phyloP scores from a whole-genome alignment of 495 filamentous ascomycete genomes.

The Talaromyces stipitatus region DNA sequence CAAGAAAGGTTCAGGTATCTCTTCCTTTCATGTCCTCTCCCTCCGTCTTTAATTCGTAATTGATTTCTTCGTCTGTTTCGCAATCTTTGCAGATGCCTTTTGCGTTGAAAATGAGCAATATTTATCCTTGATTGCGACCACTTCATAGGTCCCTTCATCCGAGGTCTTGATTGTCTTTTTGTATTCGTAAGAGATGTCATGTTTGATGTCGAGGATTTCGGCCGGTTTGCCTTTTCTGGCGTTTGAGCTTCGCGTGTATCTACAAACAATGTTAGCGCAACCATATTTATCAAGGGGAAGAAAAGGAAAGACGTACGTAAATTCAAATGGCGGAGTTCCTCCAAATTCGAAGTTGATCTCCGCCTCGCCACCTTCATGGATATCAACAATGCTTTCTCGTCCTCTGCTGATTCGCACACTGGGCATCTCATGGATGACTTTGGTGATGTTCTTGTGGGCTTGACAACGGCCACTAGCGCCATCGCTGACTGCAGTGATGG shows the following conservation, averaged over 20 bases:
- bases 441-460: constrained; percentile 64
- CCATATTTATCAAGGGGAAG: neutral
- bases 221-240: constrained; percentile 65
- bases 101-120: constrained; percentile 78
- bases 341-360: constrained; percentile 90
- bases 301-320: constrained; percentile 51
- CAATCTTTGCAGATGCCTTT: constrained; percentile 39
- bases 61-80: constrained; percentile 16
- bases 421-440: constrained; percentile 83
- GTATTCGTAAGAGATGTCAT: constrained; percentile 73
- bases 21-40: neutral
- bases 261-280: constrained; percentile 17
- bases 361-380: constrained; percentile 90
- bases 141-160: constrained; percentile 95
- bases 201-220: constrained; percentile 79
- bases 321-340: constrained; percentile 94
- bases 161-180: constrained; percentile 72
- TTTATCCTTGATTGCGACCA: constrained; percentile 86
- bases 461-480: constrained; percentile 69
- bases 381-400: constrained; percentile 69
- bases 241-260: constrained; percentile 84
- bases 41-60: neutral
- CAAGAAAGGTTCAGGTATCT: neutral
- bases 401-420: constrained; percentile 84
- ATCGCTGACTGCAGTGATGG: constrained; percentile 77